Evolutionary conservation across 202 grass and related monocot genomes (phyloP).

Genomic region (Zoysia matrella): DNA sequence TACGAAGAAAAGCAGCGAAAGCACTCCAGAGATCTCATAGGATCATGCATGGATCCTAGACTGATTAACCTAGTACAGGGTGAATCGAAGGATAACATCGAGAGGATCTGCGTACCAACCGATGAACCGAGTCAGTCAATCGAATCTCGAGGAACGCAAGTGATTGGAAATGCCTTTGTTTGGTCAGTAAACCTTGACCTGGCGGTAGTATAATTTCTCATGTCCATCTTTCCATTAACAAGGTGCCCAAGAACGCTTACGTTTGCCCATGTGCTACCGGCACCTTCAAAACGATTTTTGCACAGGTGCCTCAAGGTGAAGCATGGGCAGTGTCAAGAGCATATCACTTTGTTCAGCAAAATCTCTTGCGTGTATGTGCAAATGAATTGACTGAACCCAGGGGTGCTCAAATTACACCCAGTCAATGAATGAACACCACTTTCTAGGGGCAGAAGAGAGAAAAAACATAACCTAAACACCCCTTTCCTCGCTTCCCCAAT

Average conservation of each 20-base stretch:
- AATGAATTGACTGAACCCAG: conserved; percentile 43
- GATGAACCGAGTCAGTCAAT: background rate
- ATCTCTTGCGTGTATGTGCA: conserved; percentile 46
- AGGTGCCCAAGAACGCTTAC: background rate
- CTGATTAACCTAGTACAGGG: background rate
- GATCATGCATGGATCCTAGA: background rate
- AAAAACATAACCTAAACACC: conserved; percentile 42
- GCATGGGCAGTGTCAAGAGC: background rate
- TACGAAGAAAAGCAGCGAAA: background rate
- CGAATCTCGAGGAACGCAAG: background rate
- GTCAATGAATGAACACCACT: conserved; percentile 62
- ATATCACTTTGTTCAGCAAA: conserved; percentile 8
- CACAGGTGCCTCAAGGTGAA: no score
- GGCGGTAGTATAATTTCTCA: background rate
- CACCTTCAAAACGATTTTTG: background rate
- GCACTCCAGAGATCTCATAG: background rate
- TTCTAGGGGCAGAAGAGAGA: background rate
- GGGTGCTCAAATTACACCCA: no score
- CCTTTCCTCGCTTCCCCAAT: conserved; percentile 39
- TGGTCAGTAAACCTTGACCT: background rate
- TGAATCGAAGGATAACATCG: background rate
- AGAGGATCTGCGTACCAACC: background rate
- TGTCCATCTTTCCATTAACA: background rate
- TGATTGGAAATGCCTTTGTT: background rate
- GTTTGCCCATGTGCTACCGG: no score